Evolutionary conservation across 1,284 basidiomycete species (phyloP).

Genomic region (Fistulina hepatica): DNA sequence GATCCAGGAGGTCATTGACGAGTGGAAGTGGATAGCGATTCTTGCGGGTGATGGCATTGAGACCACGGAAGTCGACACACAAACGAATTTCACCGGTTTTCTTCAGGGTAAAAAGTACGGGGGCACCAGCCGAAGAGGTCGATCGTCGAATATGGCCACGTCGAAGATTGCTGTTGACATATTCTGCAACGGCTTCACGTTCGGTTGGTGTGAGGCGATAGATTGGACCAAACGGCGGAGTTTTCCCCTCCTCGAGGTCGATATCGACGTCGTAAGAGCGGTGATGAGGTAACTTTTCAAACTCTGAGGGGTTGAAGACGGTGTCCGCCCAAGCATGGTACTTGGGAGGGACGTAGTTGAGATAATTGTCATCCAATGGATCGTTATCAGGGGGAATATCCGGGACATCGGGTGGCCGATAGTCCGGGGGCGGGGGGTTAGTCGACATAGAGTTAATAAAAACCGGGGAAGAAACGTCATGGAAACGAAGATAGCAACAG

Average conservation of each 20-base stretch:
- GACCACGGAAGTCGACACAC: slow-evolving; percentile 26
- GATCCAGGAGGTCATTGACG: slow-evolving; percentile 13
- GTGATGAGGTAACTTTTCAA: slow-evolving; percentile 1
- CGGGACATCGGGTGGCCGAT: too few species aligned
- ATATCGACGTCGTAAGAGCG: background rate
- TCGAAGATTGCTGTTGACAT: slow-evolving; percentile 24
- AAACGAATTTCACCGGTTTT: slow-evolving; percentile 26
- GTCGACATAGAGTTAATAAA: too few species aligned
- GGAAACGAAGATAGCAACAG: too few species aligned
- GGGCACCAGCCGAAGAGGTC: slow-evolving; percentile 22
- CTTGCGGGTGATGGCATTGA: slow-evolving; percentile 29
- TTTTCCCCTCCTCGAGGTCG: slow-evolving; percentile 1
- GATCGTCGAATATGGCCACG: slow-evolving; percentile 19
- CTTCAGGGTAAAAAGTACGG: slow-evolving; percentile 35
- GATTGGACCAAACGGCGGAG: slow-evolving; percentile 13
- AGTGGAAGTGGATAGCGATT: slow-evolving; percentile 28
- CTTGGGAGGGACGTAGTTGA: too few species aligned
- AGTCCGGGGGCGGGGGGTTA: too few species aligned
- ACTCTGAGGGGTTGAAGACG: too few species aligned
- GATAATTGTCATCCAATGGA: too few species aligned
- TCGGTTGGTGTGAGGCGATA: slow-evolving; percentile 19
- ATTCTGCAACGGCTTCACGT: slow-evolving; percentile 14
- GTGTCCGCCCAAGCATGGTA: too few species aligned
- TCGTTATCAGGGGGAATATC: too few species aligned
- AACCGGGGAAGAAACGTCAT: too few species aligned